These are phyloP conservation scores for Penicillium ochrochloron DNA, from an alignment of 495 filamentous ascomycete genomes.

Conservation along the genomic window DNA sequence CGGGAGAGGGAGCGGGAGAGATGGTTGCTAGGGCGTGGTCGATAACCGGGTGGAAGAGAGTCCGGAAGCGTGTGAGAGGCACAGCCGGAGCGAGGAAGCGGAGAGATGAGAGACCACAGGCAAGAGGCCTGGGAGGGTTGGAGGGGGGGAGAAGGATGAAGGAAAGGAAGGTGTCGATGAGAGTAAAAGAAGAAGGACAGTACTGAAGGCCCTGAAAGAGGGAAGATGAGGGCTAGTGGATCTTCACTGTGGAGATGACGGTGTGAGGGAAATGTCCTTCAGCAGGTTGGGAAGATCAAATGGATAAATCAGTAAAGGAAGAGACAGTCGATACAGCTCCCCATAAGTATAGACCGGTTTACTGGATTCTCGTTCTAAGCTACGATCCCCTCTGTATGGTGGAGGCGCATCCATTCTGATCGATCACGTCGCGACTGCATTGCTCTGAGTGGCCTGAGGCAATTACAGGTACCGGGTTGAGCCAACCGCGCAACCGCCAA, in stretches of 20 bases:
- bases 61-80: conserved; percentile 1
- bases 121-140: conserved; percentile 27
- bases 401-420: conserved; percentile 18
- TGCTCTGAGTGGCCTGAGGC: conserved; percentile 27
- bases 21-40: conserved; percentile 11
- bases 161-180: conserved; percentile 16
- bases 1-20: conserved; percentile 19
- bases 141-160: conserved; percentile 25
- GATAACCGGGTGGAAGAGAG: background rate
- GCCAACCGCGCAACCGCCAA: conserved; percentile 32
- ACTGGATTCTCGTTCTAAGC: background rate
- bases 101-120: conserved; percentile 25
- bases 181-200: conserved; percentile 27
- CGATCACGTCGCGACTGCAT: conserved; percentile 26
- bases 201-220: conserved; percentile 22
- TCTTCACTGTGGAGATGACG: conserved; percentile 42
- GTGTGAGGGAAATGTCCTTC: conserved; percentile 16
- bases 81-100: conserved; percentile 4
- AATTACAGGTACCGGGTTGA: conserved; percentile 20
- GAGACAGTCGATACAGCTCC: conserved; percentile 9
- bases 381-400: conserved; percentile 1
- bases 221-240: conserved; percentile 43
- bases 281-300: conserved; percentile 15
- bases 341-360: background rate
- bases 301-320: conserved; percentile 4